A percentile compares a stretch with the other conserved stretches of the same genome.
Evolutionary conservation across 805 yeast species (phyloP).

Genomic region (Kazachstania psychrophila): DNA sequence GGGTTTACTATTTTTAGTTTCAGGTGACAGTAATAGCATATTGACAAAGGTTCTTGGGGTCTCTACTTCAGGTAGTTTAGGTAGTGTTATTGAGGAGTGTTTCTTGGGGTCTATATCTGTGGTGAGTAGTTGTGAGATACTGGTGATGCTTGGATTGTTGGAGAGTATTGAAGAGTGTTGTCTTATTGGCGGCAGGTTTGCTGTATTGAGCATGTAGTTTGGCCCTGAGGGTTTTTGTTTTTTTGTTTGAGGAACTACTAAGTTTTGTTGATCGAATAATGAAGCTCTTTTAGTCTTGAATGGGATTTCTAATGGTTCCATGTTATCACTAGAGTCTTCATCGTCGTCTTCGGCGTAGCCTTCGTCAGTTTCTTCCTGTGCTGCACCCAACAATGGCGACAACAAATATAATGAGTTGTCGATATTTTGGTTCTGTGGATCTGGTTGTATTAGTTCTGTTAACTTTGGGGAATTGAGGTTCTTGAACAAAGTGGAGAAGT

Average conservation of each 20-base stretch:
- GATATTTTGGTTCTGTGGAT: not conserved
- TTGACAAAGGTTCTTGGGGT: slow-evolving; percentile 23
- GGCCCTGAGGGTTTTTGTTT: not conserved
- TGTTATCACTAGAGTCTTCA: slow-evolving; percentile 21
- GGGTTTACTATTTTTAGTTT: no score
- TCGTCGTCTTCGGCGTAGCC: slow-evolving; percentile 28
- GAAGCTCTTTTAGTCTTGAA: slow-evolving; percentile 16
- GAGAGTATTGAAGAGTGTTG: not conserved
- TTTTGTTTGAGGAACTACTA: no score
- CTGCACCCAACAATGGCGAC: slow-evolving; percentile 1
- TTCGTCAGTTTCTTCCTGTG: slow-evolving; percentile 21
- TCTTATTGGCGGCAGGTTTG: no score
- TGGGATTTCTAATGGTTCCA: slow-evolving; percentile 23
- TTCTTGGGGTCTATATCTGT: not conserved
- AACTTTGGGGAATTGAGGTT: slow-evolving; percentile 2
- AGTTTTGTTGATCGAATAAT: slow-evolving; percentile 14
- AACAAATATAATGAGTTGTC: not conserved
- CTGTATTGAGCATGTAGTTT: not conserved
- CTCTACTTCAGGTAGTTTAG: slow-evolving; percentile 10
- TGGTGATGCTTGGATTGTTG: slow-evolving; percentile 3
- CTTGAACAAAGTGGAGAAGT: slow-evolving; percentile 6
- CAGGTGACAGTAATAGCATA: slow-evolving; percentile 13
- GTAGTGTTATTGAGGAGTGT: slow-evolving; percentile 1
- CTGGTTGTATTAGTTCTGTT: not conserved
- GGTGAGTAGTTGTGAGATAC: slow-evolving; percentile 3